Evolutionary conservation across 2,329 filamentous ascomycete genomes (phyloP), one percentile per base, ranked within the genome.

Genomic region (Kalaharituber pfeilii): DNA sequence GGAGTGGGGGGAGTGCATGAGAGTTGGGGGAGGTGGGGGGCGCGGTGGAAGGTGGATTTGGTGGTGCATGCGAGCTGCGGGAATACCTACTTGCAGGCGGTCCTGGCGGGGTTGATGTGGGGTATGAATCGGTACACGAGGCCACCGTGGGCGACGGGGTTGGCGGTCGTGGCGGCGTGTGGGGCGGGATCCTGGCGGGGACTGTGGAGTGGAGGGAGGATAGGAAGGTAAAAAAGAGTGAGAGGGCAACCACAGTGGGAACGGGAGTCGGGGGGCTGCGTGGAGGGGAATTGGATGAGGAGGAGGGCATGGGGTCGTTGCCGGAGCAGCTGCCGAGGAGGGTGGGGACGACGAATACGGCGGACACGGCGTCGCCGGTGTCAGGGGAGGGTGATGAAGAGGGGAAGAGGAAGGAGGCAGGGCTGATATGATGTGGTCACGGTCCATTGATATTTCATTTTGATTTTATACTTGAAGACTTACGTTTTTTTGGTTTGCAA

Each of bases 101-200:
- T 78, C 18, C 73, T 94, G 1, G 82, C 79, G 7, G 81, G 76
- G 2, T 83, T 86, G 69, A 93, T 94, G 86, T 93, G 84, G 84
- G 80, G 77, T 1, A 72, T 84, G 68, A 83, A 85, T 64, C 72
- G 84, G 22, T 81, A 80, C 63, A 69, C 82, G 22, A 73, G 86
- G n/a, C 85, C 86, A 0, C 76, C 77, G 22, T 93, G 85, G 85
- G 76, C 80, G 9, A 88, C 84, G 0, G 86, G 85, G 1, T 68
- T 87, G 0, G 86, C 91, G 64, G 82, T 94, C 18, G 82, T 77
- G 2, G 65, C 89, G 5, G 86, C 79, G 2, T 87, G 80, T 63
- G 78, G 82, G 4, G 82, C 81, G 6, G 82, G 75, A 65, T 77
- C 22, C 85, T 78, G 15, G 86, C 86, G 2, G 68, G 82, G 29